Evolutionary conservation across 2,329 filamentous ascomycete genomes (phyloP), one percentile per base, ranked within the genome.

Genomic region (Bipolaris gigantea): DNA sequence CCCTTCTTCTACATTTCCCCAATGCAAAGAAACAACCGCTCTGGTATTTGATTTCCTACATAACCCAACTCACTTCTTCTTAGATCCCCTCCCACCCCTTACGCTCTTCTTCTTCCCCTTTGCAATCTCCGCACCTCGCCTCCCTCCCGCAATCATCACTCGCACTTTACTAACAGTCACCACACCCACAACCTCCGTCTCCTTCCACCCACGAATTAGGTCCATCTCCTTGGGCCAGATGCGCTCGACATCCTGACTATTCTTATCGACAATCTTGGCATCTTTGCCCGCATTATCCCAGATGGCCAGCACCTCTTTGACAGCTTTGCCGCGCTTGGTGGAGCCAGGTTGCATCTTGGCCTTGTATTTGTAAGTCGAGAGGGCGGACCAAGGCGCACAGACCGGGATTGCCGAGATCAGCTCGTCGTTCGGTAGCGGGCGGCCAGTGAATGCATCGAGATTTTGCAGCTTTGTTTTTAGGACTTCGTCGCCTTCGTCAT

Each of bases 251-350:
- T 80, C 79, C 56, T 79, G 75, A 50, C 77, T 77, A 48, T 76
- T 76, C 50, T 75, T 64, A 53, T 81, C 79, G 7, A 77, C 56
- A 21, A 73, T 74, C 56, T 74, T 76, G 7, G 69, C 59, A 45
- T 80, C 80, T 48, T 78, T 80, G 6, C 85, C 83, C 45, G 86
- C 90, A 18, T 80, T 75, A 60, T 88, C 82, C 92, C 93, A 97
- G 55, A 84, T 83, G 44, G 87, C 85, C n/a, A 97, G 75, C 30
- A 97, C 88, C 75, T 97, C 93, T 72, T 90, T 90, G 43, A 96
- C 86, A 0, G 92, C 92, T 73, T 97, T 97, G 9, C 94, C 93
- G 77, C 96, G 96, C 81, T 97, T 99, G 60, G 88, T 83, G 0
- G 86, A 77, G 0, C 94, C 94, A 0, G 94, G 94, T 75, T 97